Evolutionary conservation across 148 eudicot genomes (phyloP).

Genomic region (Spergularia marina): DNA sequence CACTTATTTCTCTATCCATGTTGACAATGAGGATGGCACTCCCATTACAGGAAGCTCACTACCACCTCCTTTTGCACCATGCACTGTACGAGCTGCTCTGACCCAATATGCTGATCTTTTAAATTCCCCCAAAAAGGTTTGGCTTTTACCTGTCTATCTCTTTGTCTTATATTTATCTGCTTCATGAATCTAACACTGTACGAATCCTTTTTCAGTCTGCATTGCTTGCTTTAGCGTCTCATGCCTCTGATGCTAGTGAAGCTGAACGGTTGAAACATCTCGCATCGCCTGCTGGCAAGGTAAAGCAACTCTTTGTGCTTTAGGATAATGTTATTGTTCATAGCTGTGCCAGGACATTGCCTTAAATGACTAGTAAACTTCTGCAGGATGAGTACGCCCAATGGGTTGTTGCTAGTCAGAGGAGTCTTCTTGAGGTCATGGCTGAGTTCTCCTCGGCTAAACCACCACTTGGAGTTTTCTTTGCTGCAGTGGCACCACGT

Average conservation of each 20-base stretch:
- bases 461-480: constrained; percentile 95
- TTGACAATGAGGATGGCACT: constrained; percentile 86
- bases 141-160: not conserved
- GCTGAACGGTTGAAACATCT: constrained; percentile 80
- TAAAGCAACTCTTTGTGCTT: constrained; percentile 20
- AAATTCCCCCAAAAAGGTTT: constrained; percentile 84
- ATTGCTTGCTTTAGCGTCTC: constrained; percentile 85
- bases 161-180: not conserved
- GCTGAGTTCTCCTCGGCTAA: constrained; percentile 86
- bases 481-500: constrained; percentile 89
- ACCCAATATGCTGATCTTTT: constrained; percentile 86
- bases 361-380: constrained; percentile 4
- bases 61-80: constrained; percentile 87
- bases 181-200: constrained; percentile 2
- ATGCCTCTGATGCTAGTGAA: constrained; percentile 84
- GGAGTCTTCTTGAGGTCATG: constrained; percentile 96
- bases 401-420: constrained; percentile 77
- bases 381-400: constrained; percentile 89
- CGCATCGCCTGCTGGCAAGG: constrained; percentile 98
- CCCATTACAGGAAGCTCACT: constrained; percentile 58
- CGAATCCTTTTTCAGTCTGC: constrained; percentile 54
- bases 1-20: constrained; percentile 73
- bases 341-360: not conserved
- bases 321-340: not conserved
- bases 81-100: constrained; percentile 72